phyloP scores from a whole-genome alignment of 2,329 filamentous ascomycete genomes.

The Colletotrichum navitas region DNA sequence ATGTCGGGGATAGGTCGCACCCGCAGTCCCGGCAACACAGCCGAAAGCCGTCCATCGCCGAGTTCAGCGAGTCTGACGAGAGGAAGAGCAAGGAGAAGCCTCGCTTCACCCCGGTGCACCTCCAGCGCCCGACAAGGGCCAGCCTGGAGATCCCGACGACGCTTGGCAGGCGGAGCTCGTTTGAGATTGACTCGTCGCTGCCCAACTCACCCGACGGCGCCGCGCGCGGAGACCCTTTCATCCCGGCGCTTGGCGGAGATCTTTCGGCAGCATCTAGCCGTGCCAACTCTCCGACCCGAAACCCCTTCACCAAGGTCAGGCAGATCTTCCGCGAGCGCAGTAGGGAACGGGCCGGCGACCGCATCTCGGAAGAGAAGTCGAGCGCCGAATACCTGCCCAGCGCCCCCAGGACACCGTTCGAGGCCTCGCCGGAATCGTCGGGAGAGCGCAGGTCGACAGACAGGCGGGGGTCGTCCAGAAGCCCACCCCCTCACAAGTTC shows the following conservation, averaged over 20 bases:
- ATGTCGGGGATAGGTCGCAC: conserved; percentile 44
- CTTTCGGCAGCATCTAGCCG: conserved; percentile 74
- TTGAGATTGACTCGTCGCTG: conserved; percentile 60
- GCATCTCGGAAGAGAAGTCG: conserved; percentile 40
- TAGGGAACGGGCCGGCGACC: conserved; percentile 57
- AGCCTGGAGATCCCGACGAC: conserved; percentile 64
- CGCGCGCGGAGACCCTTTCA: conserved; percentile 60
- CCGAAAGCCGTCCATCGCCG: conserved; percentile 54
- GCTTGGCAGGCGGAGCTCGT: conserved; percentile 54
- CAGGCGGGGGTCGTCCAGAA: conserved; percentile 52
- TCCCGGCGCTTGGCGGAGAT: conserved; percentile 72
- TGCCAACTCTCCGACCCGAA: conserved; percentile 72
- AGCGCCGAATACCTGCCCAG: conserved; percentile 47
- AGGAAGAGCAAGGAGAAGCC: conserved; percentile 45
- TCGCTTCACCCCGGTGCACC: conserved; percentile 38
- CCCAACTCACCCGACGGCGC: conserved; percentile 67
- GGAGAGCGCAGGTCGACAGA: conserved; percentile 45
- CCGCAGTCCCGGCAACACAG: conserved; percentile 50
- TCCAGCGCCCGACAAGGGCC: conserved; percentile 51
- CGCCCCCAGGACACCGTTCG: conserved; percentile 44
- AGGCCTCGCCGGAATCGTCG: conserved; percentile 35
- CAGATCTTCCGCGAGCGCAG: conserved; percentile 68
- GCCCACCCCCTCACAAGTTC: conserved; percentile 54
- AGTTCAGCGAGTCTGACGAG: conserved; percentile 56
- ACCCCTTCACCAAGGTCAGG: conserved; percentile 68